Conservation (phyloP, 768 basidiomycete species). For the Russula vinacea region DNA sequence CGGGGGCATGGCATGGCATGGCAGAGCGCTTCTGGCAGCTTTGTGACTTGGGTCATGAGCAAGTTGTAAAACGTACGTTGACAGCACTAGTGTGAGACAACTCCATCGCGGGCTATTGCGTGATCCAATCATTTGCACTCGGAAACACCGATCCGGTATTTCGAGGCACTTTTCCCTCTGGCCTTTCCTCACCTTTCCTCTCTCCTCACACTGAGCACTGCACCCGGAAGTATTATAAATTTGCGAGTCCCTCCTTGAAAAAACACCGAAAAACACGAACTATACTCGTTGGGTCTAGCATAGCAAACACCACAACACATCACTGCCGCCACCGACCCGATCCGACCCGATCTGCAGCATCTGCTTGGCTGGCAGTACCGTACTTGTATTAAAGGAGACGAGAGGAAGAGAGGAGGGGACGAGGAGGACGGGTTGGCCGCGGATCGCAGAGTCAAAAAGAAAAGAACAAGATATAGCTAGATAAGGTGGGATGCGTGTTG, state of each 20-base stretch:
- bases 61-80: neutral
- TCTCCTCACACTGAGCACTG: neutral
- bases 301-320: neutral
- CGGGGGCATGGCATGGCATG: too few relatives aligned
- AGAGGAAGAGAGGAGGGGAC: neutral
- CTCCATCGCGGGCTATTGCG: neutral
- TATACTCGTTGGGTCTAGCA: neutral
- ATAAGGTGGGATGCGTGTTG: neutral
- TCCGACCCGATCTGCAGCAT: neutral
- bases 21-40: neutral
- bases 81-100: neutral
- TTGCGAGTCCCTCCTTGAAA: neutral
- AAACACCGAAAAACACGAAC: neutral
- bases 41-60: neutral
- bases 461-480: neutral
- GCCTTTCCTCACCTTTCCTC: neutral
- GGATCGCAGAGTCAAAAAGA: constrained; percentile 1
- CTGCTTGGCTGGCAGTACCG: neutral
- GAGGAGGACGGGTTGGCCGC: neutral
- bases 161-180: neutral
- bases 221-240: too few relatives aligned
- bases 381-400: too few relatives aligned
- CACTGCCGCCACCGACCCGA: neutral
- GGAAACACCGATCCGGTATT: neutral
- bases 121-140: neutral